phyloP scores from a whole-genome alignment of 257 asterid genomes.

The Solanum paucissectum region DNA sequence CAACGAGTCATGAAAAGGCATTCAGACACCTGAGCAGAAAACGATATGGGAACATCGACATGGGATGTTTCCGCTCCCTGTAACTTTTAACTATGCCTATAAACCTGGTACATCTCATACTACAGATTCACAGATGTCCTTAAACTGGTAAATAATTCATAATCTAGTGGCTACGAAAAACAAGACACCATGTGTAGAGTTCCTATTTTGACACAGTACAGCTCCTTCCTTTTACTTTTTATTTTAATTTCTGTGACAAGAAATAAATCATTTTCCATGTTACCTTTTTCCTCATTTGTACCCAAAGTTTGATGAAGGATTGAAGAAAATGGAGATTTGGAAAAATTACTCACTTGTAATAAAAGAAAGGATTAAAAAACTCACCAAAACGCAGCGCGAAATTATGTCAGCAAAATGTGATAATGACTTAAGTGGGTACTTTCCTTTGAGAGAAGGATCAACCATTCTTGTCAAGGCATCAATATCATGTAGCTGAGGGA shows the following conservation, averaged over 20 bases:
- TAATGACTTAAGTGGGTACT: conserved; percentile 68
- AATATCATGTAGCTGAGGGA: conserved; percentile 95
- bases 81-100: neutral
- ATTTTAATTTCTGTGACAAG: neutral
- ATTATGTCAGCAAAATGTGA: conserved; percentile 96
- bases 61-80: neutral
- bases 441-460: conserved; percentile 74
- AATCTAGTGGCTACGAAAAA: neutral
- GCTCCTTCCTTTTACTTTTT: neutral
- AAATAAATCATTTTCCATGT: neutral
- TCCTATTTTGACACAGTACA: neutral
- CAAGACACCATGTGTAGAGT: neutral
- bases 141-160: neutral
- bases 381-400: conserved; percentile 86
- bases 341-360: neutral
- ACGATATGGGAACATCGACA: neutral
- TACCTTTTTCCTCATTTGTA: neutral
- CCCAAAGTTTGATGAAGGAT: neutral
- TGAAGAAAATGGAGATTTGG: neutral
- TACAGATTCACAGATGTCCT: neutral
- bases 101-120: neutral
- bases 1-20: neutral
- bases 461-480: conserved; percentile 88
- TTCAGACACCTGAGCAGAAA: neutral
- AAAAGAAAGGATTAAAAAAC: conserved; percentile 1